phyloP scores from a whole-genome alignment of 2,329 filamentous ascomycete species.

The Hawksworthiomyces lignivorus region DNA sequence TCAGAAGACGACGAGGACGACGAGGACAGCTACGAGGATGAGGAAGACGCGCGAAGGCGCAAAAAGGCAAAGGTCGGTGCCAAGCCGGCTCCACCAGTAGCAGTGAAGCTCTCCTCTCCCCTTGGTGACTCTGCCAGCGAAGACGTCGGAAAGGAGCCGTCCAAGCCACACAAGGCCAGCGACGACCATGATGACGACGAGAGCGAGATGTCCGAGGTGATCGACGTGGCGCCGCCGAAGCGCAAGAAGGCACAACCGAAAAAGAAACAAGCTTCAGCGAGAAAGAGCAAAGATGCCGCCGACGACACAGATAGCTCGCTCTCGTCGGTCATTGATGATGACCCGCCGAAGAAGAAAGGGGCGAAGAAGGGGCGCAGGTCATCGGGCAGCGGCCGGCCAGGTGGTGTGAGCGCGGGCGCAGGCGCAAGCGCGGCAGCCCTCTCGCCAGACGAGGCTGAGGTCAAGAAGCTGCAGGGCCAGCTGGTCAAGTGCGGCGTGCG shows the following conservation, averaged over 20 bases:
- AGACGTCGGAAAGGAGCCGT: neutral
- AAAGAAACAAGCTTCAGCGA: neutral
- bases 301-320: conserved; percentile 49
- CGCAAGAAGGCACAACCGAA: conserved; percentile 9
- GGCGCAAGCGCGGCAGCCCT: conserved; percentile 21
- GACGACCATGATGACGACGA: conserved; percentile 26
- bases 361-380: conserved; percentile 30
- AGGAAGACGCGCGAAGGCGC: neutral
- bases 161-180: conserved; percentile 3
- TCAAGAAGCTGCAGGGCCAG: conserved; percentile 82
- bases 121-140: neutral
- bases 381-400: no score
- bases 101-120: neutral
- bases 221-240: conserved; percentile 55
- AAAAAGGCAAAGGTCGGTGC: conserved; percentile 10
- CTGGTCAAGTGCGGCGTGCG: conserved; percentile 85
- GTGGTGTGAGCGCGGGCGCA: no score
- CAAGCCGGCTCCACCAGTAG: neutral
- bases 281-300: conserved; percentile 1
- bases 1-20: conserved; percentile 6
- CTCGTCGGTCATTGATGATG: conserved; percentile 72
- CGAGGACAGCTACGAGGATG: neutral
- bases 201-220: conserved; percentile 63
- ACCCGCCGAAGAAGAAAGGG: conserved; percentile 32
- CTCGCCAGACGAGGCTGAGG: conserved; percentile 63